Evolutionary conservation across 176 grass and related monocot genomes (phyloP).

Genomic region (Carex cristatella): DNA sequence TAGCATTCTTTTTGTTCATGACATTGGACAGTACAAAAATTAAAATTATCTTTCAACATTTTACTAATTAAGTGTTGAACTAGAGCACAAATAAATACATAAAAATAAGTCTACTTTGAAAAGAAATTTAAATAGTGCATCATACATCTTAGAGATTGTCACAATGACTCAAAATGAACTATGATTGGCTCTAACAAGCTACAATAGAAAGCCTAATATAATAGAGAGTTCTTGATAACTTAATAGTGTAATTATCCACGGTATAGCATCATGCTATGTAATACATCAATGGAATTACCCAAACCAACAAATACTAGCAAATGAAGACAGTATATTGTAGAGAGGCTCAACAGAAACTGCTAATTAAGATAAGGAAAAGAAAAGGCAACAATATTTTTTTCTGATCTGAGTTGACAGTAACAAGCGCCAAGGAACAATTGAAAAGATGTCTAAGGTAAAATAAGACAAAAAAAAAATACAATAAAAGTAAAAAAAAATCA

Average conservation of each 20-base stretch:
- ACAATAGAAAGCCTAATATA: neutral
- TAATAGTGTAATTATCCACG: neutral
- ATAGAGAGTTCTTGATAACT: neutral
- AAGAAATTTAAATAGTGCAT: neutral
- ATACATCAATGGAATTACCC: neutral
- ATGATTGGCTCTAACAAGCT: neutral
- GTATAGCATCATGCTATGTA: neutral
- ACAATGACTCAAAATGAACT: neutral
- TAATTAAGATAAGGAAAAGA: neutral
- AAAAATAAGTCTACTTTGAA: neutral
- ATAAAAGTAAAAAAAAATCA: neutral
- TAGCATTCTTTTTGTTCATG: neutral
- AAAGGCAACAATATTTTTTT: neutral
- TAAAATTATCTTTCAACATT: neutral
- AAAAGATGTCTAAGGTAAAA: neutral
- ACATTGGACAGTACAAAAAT: neutral
- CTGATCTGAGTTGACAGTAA: neutral
- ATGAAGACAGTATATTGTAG: neutral
- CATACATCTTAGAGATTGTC: neutral
- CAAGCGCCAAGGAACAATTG: neutral
- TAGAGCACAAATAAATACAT: neutral
- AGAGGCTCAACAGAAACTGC: neutral
- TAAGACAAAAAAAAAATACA: neutral
- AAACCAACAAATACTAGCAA: neutral
- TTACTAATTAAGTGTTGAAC: neutral